Percentiles rank a stretch among this genome's conserved stretches.
phyloP scores from a whole-genome alignment of 139 green algal genomes.

The Picochlorum costavermella region DNA sequence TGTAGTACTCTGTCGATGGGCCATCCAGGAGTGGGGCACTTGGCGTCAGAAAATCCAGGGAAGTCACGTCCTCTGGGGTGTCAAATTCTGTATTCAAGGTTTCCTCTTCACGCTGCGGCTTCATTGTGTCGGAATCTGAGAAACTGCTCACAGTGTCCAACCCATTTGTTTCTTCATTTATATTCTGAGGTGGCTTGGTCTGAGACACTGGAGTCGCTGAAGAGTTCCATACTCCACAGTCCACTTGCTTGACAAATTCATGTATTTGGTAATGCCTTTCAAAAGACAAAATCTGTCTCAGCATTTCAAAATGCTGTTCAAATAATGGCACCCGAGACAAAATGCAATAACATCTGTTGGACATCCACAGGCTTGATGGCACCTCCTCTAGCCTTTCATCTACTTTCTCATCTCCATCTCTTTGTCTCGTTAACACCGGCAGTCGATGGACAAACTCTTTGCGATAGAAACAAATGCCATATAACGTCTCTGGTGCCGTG shows the following conservation, averaged over 20 bases:
- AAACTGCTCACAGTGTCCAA: not conserved
- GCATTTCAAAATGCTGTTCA: conserved; percentile 79
- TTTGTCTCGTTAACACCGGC: conserved; percentile 42
- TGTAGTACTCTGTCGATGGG: not conserved
- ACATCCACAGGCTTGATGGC: conserved; percentile 56
- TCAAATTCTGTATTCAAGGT: not conserved
- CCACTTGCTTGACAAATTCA: conserved; percentile 38
- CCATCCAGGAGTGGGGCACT: not conserved
- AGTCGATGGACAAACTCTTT: conserved; percentile 67
- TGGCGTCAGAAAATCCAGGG: not conserved
- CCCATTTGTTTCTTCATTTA: not conserved
- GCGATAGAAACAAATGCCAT: conserved; percentile 73
- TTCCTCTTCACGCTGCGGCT: not conserved
- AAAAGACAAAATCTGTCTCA: conserved; percentile 66
- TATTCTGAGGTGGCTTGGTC: not conserved
- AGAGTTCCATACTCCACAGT: conserved; percentile 1
- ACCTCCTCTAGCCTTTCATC: conserved; percentile 10
- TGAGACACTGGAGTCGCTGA: not conserved
- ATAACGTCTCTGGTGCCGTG: conserved; percentile 43
- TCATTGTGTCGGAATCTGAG: not conserved
- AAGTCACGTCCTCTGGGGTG: not conserved
- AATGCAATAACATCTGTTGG: conserved; percentile 83
- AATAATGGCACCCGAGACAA: conserved; percentile 83
- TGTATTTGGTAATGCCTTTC: conserved; percentile 70
- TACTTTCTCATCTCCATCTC: conserved; percentile 10